Evolutionary conservation across 495 filamentous ascomycete species (phyloP).

Genomic region (Podospora conica): DNA sequence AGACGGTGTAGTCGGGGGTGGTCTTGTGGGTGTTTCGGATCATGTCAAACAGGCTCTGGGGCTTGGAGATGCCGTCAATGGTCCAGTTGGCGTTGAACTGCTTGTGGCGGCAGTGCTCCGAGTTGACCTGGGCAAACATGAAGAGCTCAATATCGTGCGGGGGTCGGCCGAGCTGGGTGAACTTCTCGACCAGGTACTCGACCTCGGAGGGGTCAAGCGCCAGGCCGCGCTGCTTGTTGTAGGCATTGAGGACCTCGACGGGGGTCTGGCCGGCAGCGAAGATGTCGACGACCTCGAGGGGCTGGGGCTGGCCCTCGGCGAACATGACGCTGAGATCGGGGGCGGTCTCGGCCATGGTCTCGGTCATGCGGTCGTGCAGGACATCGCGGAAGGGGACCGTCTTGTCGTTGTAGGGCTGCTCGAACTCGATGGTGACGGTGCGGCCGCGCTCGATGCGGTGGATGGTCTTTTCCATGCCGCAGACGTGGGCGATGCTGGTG

Average conservation of each 20-base stretch:
- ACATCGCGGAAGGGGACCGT: conserved; percentile 59
- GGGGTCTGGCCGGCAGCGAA: conserved; percentile 55
- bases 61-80: conserved; percentile 82
- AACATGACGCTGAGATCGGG: conserved; percentile 75
- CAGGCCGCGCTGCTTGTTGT: conserved; percentile 76
- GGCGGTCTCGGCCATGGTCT: conserved; percentile 57
- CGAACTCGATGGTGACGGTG: conserved; percentile 58
- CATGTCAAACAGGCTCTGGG: conserved; percentile 82
- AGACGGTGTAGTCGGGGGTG: conserved; percentile 73
- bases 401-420: conserved; percentile 40
- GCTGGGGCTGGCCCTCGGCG: conserved; percentile 61
- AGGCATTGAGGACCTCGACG: conserved; percentile 64
- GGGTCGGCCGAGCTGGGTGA: conserved; percentile 64
- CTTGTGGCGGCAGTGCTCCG: conserved; percentile 68
- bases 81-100: conserved; percentile 97
- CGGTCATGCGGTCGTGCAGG: conserved; percentile 90
- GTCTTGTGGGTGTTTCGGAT: conserved; percentile 86
- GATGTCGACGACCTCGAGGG: conserved; percentile 67
- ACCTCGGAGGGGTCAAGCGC: conserved; percentile 85
- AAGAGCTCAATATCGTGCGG: conserved; percentile 93
- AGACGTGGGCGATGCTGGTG: conserved; percentile 89
- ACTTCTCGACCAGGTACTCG: conserved; percentile 84
- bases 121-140: conserved; percentile 98
- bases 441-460: conserved; percentile 85
- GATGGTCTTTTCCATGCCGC: conserved; percentile 65